Percentiles rank a stretch among this genome's conserved stretches.
phyloP scores from a whole-genome alignment of 2,329 filamentous ascomycete species.

The Biscogniauxia mediterranea region DNA sequence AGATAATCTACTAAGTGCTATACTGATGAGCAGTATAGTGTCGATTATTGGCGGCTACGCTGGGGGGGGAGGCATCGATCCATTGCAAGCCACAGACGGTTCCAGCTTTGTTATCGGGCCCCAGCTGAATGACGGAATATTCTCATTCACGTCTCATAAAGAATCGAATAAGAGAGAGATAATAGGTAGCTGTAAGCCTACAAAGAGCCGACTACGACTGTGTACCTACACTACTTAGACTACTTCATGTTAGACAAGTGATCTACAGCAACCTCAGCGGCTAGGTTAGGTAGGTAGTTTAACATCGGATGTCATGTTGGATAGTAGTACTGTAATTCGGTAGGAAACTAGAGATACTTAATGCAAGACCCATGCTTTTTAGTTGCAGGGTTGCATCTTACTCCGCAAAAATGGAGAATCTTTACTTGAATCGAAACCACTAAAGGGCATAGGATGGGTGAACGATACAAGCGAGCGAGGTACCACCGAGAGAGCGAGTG shows the following conservation, averaged over 20 bases:
- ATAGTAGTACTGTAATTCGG: neutral
- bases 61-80: neutral
- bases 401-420: neutral
- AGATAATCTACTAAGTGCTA: neutral
- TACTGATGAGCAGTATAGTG: neutral
- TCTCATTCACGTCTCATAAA: neutral
- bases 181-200: neutral
- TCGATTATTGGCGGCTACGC: neutral
- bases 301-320: neutral
- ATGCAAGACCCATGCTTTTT: neutral
- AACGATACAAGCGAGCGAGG: neutral
- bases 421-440: neutral
- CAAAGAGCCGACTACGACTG: neutral
- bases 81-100: neutral
- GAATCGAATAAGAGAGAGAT: neutral
- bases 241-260: neutral
- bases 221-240: neutral
- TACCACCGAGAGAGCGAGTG: neutral
- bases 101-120: neutral
- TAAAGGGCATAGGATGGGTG: neutral
- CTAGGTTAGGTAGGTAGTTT: neutral
- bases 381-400: neutral
- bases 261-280: neutral
- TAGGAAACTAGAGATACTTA: neutral
- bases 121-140: neutral